Evolutionary conservation across 2,329 filamentous ascomycete species (phyloP).

Genomic region (Zasmidium angulare): DNA sequence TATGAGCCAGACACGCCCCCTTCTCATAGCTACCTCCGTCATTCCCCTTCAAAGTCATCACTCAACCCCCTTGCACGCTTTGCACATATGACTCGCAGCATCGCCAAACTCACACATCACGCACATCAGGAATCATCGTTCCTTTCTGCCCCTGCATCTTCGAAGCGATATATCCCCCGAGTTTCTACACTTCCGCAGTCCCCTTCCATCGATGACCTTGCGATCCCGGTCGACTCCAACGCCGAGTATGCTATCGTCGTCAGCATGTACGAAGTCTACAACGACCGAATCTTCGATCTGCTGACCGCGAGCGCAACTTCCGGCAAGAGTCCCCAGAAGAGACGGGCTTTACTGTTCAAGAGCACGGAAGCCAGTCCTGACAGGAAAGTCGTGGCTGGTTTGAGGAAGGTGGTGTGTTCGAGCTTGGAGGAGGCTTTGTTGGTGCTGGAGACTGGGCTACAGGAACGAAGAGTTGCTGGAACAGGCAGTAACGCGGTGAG

Average conservation of each 20-base stretch:
- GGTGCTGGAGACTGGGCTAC: constrained; percentile 84
- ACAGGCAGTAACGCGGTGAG: constrained; percentile 92
- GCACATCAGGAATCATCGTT: constrained; percentile 37
- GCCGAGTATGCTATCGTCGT: constrained; percentile 85
- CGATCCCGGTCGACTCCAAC: constrained; percentile 64
- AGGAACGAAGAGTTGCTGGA: constrained; percentile 82
- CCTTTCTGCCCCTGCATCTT: constrained; percentile 41
- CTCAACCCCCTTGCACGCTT: constrained; percentile 14
- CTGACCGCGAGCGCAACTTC: constrained; percentile 63
- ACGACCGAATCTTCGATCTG: constrained; percentile 95
- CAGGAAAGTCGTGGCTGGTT: constrained; percentile 88
- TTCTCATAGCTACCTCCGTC: constrained; percentile 6
- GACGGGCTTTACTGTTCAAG: constrained; percentile 88
- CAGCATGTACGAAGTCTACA: constrained; percentile 99
- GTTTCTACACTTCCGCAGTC: constrained; percentile 69
- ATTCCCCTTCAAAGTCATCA: constrained; percentile 23
- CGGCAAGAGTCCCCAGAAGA: constrained; percentile 53
- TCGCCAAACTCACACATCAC: constrained; percentile 31
- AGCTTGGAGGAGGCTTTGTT: constrained; percentile 80
- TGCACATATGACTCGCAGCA: constrained; percentile 22
- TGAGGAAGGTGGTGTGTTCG: constrained; percentile 85
- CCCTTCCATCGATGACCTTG: constrained; percentile 72
- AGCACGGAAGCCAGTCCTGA: constrained; percentile 83
- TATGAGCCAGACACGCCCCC: constrained; percentile 3
- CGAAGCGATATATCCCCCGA: constrained; percentile 62